A percentile compares a stretch with the other conserved stretches of the same genome.
phyloP scores from a whole-genome alignment of 2,329 filamentous ascomycete genomes.

The Decorospora gaudefroyi region DNA sequence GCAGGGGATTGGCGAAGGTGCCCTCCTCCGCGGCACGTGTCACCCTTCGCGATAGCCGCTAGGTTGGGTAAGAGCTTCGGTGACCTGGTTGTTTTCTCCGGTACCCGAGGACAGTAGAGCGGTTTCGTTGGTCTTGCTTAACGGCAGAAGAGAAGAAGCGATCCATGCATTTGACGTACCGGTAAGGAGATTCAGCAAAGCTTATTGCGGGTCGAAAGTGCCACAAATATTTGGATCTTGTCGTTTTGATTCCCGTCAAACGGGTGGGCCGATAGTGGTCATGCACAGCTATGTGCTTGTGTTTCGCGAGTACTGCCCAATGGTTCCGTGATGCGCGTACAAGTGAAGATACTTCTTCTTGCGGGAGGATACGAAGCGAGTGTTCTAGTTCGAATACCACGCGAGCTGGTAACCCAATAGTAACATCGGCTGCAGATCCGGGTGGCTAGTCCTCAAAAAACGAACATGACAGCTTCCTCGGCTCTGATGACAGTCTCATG shows the following conservation, averaged over 20 bases:
- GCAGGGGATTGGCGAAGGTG: conserved; percentile 24
- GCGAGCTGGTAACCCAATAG: conserved; percentile 27
- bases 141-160: conserved; percentile 3
- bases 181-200: conserved; percentile 16
- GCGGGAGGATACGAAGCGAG: conserved; percentile 24
- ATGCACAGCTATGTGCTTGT: conserved; percentile 23
- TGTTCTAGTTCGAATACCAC: conserved; percentile 22
- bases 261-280: conserved; percentile 25
- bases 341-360: conserved; percentile 13
- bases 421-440: conserved; percentile 40
- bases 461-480: conserved; percentile 15
- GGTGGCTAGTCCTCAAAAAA: conserved; percentile 21
- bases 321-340: conserved; percentile 19
- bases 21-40: conserved; percentile 30
- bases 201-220: conserved; percentile 29
- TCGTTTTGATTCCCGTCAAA: conserved; percentile 26
- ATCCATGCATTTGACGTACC: conserved; percentile 5
- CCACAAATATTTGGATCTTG: conserved; percentile 27
- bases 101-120: conserved; percentile 13
- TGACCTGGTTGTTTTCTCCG: conserved; percentile 12
- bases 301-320: conserved; percentile 26
- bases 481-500: conserved; percentile 21
- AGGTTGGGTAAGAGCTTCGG: conserved; percentile 13
- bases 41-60: conserved; percentile 20
- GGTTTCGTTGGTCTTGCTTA: conserved; percentile 11